Evolutionary conservation across 768 basidiomycete genomes (phyloP).

Genomic region (Ephemerocybe angulata): DNA sequence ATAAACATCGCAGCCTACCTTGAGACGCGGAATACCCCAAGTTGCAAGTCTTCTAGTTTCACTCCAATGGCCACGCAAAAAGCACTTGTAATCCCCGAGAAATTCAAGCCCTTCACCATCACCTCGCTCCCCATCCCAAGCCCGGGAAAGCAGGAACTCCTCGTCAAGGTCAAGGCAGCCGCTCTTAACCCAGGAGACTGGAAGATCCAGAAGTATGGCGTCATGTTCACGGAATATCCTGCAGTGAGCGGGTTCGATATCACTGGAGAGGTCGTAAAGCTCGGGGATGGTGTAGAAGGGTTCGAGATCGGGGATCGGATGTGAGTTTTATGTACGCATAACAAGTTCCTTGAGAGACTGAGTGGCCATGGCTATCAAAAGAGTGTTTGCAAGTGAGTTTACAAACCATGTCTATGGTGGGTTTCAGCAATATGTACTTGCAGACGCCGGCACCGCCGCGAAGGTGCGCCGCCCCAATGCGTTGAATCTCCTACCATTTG

Average conservation of each 20-base stretch:
- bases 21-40: too few species aligned
- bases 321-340: constrained; percentile 27
- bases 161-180: constrained; percentile 36
- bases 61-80: constrained; percentile 22
- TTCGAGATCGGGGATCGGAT: constrained; percentile 51
- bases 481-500: too few species aligned
- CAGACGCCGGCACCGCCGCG: constrained; percentile 31
- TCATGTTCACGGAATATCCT: constrained; percentile 40
- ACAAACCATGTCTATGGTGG: constrained; percentile 35
- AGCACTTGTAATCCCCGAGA: constrained; percentile 28
- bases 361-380: constrained; percentile 19
- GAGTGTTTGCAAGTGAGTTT: constrained; percentile 34
- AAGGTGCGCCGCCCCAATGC: constrained; percentile 34
- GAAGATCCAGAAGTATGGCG: constrained; percentile 41
- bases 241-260: constrained; percentile 46
- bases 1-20: too few species aligned
- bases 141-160: constrained; percentile 22
- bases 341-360: neutral
- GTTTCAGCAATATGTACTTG: constrained; percentile 40
- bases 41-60: too few species aligned
- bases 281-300: constrained; percentile 46
- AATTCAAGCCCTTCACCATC: constrained; percentile 32
- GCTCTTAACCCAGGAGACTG: constrained; percentile 52
- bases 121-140: constrained; percentile 21
- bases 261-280: constrained; percentile 46